Conservation (phyloP, 2,329 filamentous ascomycete genomes). For the Cytospora piceicola region DNA sequence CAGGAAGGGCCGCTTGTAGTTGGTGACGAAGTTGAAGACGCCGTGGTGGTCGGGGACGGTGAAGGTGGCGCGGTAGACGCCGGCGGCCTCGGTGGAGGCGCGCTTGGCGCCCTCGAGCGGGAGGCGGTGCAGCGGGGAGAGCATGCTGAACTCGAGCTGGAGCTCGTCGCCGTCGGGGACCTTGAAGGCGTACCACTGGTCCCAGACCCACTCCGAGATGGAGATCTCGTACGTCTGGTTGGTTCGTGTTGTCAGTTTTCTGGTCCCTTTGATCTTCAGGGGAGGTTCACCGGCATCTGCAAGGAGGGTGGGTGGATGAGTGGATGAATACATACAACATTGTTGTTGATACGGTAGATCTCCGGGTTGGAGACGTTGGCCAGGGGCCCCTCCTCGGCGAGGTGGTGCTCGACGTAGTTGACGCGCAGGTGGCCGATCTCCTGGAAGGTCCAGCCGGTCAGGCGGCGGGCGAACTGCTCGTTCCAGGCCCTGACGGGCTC, state of each 20-base stretch:
- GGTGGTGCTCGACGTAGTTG: slow-evolving; percentile 79
- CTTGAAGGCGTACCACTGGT: slow-evolving; percentile 75
- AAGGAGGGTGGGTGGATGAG: no score
- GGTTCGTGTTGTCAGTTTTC: slow-evolving; percentile 36
- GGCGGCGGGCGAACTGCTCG: slow-evolving; percentile 78
- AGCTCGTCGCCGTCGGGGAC: slow-evolving; percentile 72
- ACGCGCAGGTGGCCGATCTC: slow-evolving; percentile 89
- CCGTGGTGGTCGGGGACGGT: slow-evolving; percentile 94
- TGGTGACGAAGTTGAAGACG: slow-evolving; percentile 97
- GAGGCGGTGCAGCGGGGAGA: slow-evolving; percentile 94
- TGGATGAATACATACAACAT: slow-evolving; percentile 72
- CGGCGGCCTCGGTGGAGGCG: slow-evolving; percentile 66
- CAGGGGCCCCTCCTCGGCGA: slow-evolving; percentile 55
- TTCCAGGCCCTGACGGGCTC: slow-evolving; percentile 71
- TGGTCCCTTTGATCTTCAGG: background rate
- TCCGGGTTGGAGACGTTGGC: slow-evolving; percentile 72
- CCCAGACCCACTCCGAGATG: slow-evolving; percentile 79
- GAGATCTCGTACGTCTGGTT: slow-evolving; percentile 81
- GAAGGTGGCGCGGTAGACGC: slow-evolving; percentile 74
- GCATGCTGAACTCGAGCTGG: slow-evolving; percentile 98
- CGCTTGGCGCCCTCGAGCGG: slow-evolving; percentile 57
- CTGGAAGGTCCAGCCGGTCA: slow-evolving; percentile 96
- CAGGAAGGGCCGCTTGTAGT: slow-evolving; percentile 95
- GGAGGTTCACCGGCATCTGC: background rate
- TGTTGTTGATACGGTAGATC: slow-evolving; percentile 95